Evolutionary conservation across 768 basidiomycete species (phyloP).

Genomic region (Hemileccinum rubropunctum): DNA sequence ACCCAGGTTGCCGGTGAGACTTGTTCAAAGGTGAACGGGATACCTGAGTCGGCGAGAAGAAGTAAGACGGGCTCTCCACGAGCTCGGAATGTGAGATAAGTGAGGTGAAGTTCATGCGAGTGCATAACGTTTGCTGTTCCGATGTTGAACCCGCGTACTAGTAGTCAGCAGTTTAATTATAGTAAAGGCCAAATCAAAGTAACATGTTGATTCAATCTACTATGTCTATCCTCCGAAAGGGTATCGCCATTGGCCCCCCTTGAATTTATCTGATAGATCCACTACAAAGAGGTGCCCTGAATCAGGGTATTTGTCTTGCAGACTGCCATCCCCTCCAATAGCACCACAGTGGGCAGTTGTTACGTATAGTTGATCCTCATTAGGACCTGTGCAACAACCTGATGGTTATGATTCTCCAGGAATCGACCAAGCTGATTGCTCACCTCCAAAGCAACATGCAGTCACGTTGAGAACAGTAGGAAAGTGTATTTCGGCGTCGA

Average conservation of each 20-base stretch:
- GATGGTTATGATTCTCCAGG: not conserved
- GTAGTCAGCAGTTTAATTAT: too few relatives aligned
- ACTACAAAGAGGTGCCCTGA: constrained; percentile 36
- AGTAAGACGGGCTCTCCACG: constrained; percentile 27
- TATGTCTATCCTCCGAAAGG: constrained; percentile 19
- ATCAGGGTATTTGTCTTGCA: constrained; percentile 31
- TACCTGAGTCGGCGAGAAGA: constrained; percentile 24
- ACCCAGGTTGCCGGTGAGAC: constrained; percentile 7
- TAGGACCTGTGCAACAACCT: constrained; percentile 40
- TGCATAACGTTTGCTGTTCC: constrained; percentile 10
- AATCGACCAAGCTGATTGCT: constrained; percentile 6
- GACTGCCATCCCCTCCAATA: constrained; percentile 48
- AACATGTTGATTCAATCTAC: not conserved
- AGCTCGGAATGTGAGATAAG: constrained; percentile 22
- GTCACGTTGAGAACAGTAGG: constrained; percentile 65
- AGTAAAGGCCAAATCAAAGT: not conserved
- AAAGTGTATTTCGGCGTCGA: constrained; percentile 56
- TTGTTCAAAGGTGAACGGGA: constrained; percentile 20
- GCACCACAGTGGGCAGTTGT: constrained; percentile 55
- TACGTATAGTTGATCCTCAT: constrained; percentile 62
- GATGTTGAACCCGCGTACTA: not conserved
- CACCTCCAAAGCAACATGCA: constrained; percentile 61
- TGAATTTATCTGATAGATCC: constrained; percentile 26
- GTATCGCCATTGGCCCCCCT: constrained; percentile 24
- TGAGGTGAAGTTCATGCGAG: constrained; percentile 17